phyloP scores from a whole-genome alignment of 2,329 filamentous ascomycete species.

The Aureobasidium sp. region DNA sequence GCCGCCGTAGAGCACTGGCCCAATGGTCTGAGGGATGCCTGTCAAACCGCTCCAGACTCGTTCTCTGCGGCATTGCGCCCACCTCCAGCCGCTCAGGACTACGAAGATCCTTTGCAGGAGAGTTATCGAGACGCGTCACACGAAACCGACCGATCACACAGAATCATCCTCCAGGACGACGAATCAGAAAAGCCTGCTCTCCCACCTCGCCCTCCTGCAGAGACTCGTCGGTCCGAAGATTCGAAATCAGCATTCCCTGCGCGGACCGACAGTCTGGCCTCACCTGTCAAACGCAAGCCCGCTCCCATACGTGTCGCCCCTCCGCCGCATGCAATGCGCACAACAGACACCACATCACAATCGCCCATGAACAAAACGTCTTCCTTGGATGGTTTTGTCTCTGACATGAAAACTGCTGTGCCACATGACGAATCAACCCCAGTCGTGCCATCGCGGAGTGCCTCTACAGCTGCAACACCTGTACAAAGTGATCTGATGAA shows the following conservation, averaged over 20 bases:
- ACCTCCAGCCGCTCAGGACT: conserved; percentile 36
- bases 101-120: conserved; percentile 42
- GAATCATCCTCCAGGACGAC: conserved; percentile 38
- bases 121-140: neutral
- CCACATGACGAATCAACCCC: neutral
- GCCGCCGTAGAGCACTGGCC: conserved; percentile 43
- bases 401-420: neutral
- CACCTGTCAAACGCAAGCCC: conserved; percentile 33
- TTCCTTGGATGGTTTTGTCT: neutral
- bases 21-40: conserved; percentile 37
- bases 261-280: conserved; percentile 17
- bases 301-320: conserved; percentile 36
- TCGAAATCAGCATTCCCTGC: conserved; percentile 6
- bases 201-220: conserved; percentile 15
- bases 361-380: conserved; percentile 23
- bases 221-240: neutral
- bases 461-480: neutral
- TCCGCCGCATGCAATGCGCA: conserved; percentile 37
- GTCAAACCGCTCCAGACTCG: conserved; percentile 31
- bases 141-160: conserved; percentile 25
- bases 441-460: neutral
- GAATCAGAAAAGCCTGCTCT: conserved; percentile 21
- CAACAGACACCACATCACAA: neutral
- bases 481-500: conserved; percentile 15
- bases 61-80: conserved; percentile 37